Evolutionary conservation across 805 yeast species (phyloP).

Genomic region (Brettanomyces custersianus): DNA sequence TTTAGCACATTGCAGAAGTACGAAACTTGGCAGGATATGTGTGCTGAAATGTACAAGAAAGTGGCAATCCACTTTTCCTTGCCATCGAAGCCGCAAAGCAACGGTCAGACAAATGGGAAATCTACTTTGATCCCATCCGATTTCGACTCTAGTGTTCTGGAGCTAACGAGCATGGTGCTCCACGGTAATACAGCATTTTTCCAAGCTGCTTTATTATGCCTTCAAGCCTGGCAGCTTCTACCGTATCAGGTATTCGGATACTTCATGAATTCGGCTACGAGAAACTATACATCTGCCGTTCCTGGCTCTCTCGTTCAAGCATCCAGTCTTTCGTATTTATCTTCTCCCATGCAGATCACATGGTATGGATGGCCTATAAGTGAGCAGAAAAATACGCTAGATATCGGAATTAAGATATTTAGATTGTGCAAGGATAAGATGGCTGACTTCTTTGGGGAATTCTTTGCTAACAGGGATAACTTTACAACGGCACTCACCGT

Average conservation of each 20-base stretch:
- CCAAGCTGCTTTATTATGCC: slow-evolving; percentile 18
- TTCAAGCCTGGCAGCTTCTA: slow-evolving; percentile 25
- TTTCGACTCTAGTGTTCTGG: slow-evolving; percentile 3
- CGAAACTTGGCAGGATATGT: slow-evolving; percentile 10
- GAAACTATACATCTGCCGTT: slow-evolving; percentile 5
- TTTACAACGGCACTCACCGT: slow-evolving; percentile 16
- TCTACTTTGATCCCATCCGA: slow-evolving; percentile 8
- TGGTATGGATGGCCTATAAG: slow-evolving; percentile 19
- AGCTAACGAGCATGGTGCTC: slow-evolving; percentile 11
- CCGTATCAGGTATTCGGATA: slow-evolving; percentile 18
- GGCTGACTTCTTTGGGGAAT: slow-evolving; percentile 6
- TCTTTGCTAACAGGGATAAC: slow-evolving; percentile 13
- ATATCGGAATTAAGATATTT: not conserved
- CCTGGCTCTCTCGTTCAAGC: slow-evolving; percentile 14
- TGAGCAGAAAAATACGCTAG: slow-evolving; percentile 6
- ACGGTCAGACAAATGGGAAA: not conserved
- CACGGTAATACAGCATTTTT: slow-evolving; percentile 16
- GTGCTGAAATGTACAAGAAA: slow-evolving; percentile 7
- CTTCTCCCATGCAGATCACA: slow-evolving; percentile 17
- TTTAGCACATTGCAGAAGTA: slow-evolving; percentile 9
- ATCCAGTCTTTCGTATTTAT: slow-evolving; percentile 16
- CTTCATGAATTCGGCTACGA: slow-evolving; percentile 7
- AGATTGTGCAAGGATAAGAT: not conserved
- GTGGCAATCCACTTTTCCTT: slow-evolving; percentile 4
- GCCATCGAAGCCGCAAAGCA: not conserved